Evolutionary conservation across 257 asterid genomes (phyloP), one percentile per base, ranked within the genome.

Genomic region (Hygrophila difformis): DNA sequence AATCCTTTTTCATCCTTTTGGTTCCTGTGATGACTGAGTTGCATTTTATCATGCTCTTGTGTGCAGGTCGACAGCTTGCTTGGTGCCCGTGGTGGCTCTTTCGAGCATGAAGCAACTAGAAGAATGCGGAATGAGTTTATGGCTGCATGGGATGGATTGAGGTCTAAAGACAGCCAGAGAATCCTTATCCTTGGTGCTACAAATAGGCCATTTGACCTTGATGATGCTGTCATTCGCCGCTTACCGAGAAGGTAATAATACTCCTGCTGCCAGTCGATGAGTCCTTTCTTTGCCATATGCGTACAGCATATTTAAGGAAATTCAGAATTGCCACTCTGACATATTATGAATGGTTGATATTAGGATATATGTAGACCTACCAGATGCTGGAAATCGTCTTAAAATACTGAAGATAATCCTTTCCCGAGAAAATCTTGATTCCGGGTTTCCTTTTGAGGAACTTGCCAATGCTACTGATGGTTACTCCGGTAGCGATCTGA

Each of bases 71-170:
- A 91, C 73, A 91, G 98, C 69, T 80, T 91, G 79, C 93, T 91
- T 37, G 98, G 98, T 68, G 96, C 98, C 56, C 96, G 98, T 51
- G 98, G 98, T 8, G 96, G 98, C 64, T 63, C 92, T 37, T 72
- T 60, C 38, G 98, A 86, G 80, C 98, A 91, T n/a, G 96, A 91
- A 77, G 96, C 98, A 12, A 91, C 96, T 24, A 82, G 98, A 78
- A 80, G 96, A 69, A 86, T 91, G 98, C 67, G 96, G 18, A 91
- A 91, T 55, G 96, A 91, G 69, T 91, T 91, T 55, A 91, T 91
- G 98, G 88, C 96, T 19, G 96, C 98, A 35, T 91, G 98, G 98
- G 98, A 91, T 74, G 98, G 98, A 49, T 74, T 91, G 76, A 77
- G 96, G 73, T 73, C 96, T 49, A 82, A 85, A 69, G 96, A 85